These are phyloP conservation scores for Rhizophora apiculata DNA, from an alignment of 345 rosid genomes.

Conservation along the genomic window DNA sequence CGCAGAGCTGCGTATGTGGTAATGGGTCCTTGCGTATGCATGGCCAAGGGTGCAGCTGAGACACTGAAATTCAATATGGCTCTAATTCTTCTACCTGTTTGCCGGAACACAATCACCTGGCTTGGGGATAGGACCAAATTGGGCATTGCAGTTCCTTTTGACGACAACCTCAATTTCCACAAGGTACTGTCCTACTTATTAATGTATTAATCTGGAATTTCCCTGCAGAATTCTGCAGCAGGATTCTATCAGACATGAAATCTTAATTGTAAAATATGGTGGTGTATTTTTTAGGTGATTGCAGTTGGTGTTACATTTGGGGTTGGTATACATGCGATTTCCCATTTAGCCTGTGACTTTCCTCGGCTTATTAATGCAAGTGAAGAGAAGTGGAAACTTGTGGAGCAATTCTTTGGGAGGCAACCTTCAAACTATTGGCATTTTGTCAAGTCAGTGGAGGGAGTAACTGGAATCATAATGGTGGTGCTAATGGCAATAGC, in stretches of 20 bases:
- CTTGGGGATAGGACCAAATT: constrained; percentile 9
- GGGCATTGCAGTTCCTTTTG: constrained; percentile 4
- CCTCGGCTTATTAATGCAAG: background rate
- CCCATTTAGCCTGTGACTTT: constrained; percentile 14
- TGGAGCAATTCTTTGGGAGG: background rate
- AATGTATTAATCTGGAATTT: too few relatives aligned
- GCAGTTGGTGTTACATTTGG: constrained; percentile 1
- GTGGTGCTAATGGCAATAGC: background rate
- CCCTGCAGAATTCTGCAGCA: too few relatives aligned
- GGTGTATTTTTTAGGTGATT: background rate
- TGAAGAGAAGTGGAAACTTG: background rate
- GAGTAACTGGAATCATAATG: constrained; percentile 8
- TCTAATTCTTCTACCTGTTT: constrained; percentile 11
- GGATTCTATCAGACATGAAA: too few relatives aligned
- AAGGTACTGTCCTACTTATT: background rate
- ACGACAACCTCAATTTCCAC: constrained; percentile 14
- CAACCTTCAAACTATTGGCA: background rate
- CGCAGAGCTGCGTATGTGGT: background rate
- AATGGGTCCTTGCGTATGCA: constrained; percentile 8
- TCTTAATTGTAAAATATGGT: too few relatives aligned
- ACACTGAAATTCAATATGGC: constrained; percentile 17
- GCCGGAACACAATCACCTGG: constrained; percentile 7
- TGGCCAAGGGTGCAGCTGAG: constrained; percentile 12
- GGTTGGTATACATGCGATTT: background rate
- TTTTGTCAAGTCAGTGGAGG: background rate